Percentiles rank a stretch among this genome's conserved stretches.
Conservation (phyloP, 805 yeast species). For the Tetrapisispora phaffii region DNA sequence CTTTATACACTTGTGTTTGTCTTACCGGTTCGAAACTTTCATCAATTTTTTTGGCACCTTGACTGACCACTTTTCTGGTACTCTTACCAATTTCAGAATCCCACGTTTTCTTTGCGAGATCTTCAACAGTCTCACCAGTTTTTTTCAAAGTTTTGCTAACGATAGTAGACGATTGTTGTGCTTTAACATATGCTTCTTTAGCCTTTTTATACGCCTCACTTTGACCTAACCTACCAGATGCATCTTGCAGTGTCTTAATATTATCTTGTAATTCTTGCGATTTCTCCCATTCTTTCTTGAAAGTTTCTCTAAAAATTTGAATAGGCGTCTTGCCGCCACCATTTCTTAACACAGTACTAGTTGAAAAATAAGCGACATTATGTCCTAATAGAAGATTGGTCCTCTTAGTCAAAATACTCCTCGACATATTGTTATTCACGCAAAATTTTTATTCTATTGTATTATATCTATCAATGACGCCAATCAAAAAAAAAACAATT, state of each 20-base stretch:
- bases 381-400: background rate
- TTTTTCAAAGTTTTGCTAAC: constrained; percentile 66
- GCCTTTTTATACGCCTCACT: constrained; percentile 90
- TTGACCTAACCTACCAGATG: constrained; percentile 88
- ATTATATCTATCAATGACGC: too few relatives aligned
- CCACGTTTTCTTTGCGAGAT: constrained; percentile 87
- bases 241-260: constrained; percentile 90
- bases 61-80: constrained; percentile 75
- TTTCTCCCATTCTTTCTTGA: constrained; percentile 83
- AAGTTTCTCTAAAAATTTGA: constrained; percentile 88
- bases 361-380: constrained; percentile 7
- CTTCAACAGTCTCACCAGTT: constrained; percentile 92
- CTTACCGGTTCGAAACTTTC: constrained; percentile 87
- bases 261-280: constrained; percentile 82
- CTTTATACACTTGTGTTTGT: constrained; percentile 80
- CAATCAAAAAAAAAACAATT: too few relatives aligned
- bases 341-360: constrained; percentile 8
- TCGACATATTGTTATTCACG: background rate
- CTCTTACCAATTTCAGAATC: constrained; percentile 86
- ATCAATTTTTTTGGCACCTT: constrained; percentile 78
- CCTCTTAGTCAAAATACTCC: background rate
- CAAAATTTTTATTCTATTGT: background rate
- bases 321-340: constrained; percentile 46
- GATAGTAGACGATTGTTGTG: constrained; percentile 64
- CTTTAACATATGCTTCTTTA: constrained; percentile 80